These are phyloP conservation scores for Penicillium bovifimosum DNA, from an alignment of 495 filamentous ascomycete species.

Conservation along the genomic window DNA sequence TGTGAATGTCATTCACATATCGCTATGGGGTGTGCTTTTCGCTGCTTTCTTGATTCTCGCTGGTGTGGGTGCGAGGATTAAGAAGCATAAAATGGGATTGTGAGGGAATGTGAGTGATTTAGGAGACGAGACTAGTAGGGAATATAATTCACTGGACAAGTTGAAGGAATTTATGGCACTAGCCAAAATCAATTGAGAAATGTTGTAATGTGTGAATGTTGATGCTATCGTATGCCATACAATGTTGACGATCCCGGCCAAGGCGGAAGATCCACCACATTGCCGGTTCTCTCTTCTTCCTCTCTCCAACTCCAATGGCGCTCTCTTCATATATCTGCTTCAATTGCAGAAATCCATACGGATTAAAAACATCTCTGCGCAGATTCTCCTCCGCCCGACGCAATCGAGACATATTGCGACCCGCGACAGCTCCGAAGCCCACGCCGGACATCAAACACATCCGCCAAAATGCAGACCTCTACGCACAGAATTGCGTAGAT, in stretches of 20 bases:
- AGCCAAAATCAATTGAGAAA: too few relatives aligned
- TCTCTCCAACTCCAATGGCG: slow-evolving; percentile 21
- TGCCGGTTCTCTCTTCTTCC: slow-evolving; percentile 5
- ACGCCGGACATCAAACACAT: slow-evolving; percentile 82
- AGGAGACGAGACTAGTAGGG: background rate
- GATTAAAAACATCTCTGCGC: slow-evolving; percentile 14
- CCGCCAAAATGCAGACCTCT: slow-evolving; percentile 69
- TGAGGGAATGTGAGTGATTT: slow-evolving; percentile 4
- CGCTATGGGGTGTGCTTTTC: slow-evolving; percentile 65
- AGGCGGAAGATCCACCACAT: slow-evolving; percentile 7
- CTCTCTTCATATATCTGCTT: slow-evolving; percentile 32
- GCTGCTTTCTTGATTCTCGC: slow-evolving; percentile 54
- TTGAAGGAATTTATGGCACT: too few relatives aligned
- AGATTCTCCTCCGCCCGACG: slow-evolving; percentile 27
- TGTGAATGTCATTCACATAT: slow-evolving; percentile 54
- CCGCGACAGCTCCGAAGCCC: slow-evolving; percentile 75
- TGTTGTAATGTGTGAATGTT: too few relatives aligned
- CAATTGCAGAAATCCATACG: slow-evolving; percentile 28
- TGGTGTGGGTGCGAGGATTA: slow-evolving; percentile 72
- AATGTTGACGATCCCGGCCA: background rate
- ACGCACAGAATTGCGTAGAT: slow-evolving; percentile 74
- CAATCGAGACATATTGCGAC: slow-evolving; percentile 37
- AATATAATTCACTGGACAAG: background rate
- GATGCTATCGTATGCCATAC: too few relatives aligned
- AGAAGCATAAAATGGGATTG: slow-evolving; percentile 75